Percentiles rank a stretch among this genome's conserved stretches.
These are phyloP conservation scores for Phlegmacium glaucopus DNA, from an alignment of 768 basidiomycete species.

Conservation along the genomic window DNA sequence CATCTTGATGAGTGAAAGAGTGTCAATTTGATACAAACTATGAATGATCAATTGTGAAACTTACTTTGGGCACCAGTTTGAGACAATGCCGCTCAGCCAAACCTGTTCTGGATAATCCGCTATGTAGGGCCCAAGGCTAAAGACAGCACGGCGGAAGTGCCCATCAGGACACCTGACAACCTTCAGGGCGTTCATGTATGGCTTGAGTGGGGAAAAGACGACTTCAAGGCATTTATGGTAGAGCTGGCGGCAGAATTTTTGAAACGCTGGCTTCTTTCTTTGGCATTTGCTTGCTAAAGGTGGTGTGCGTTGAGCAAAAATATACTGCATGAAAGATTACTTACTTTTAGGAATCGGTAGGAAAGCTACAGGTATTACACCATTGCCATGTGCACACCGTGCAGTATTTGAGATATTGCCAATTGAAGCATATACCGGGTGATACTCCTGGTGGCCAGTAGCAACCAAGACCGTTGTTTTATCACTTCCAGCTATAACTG, in stretches of 20 bases:
- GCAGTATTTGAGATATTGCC: slow-evolving; percentile 27
- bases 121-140: slow-evolving; percentile 27
- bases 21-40: background rate
- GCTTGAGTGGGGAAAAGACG: slow-evolving; percentile 12
- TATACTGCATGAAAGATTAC: background rate
- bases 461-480: slow-evolving; percentile 42
- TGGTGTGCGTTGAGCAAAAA: background rate
- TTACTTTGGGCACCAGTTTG: slow-evolving; percentile 15
- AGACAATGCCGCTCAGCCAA: slow-evolving; percentile 18
- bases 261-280: slow-evolving; percentile 12
- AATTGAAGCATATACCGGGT: slow-evolving; percentile 30
- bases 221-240: slow-evolving; percentile 21
- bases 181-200: slow-evolving; percentile 12
- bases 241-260: too few species aligned
- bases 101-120: slow-evolving; percentile 35
- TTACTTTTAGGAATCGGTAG: slow-evolving; percentile 34
- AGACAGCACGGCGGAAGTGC: slow-evolving; percentile 23
- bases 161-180: slow-evolving; percentile 27
- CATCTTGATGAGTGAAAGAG: slow-evolving; percentile 10
- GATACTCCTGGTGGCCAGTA: slow-evolving; percentile 36
- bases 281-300: slow-evolving; percentile 16
- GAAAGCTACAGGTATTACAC: slow-evolving; percentile 27
- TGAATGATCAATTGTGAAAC: background rate
- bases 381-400: slow-evolving; percentile 26
- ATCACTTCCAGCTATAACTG: slow-evolving; percentile 33